Conservation (phyloP, 2,329 filamentous ascomycete species). For the Cladosporium sp. region DNA sequence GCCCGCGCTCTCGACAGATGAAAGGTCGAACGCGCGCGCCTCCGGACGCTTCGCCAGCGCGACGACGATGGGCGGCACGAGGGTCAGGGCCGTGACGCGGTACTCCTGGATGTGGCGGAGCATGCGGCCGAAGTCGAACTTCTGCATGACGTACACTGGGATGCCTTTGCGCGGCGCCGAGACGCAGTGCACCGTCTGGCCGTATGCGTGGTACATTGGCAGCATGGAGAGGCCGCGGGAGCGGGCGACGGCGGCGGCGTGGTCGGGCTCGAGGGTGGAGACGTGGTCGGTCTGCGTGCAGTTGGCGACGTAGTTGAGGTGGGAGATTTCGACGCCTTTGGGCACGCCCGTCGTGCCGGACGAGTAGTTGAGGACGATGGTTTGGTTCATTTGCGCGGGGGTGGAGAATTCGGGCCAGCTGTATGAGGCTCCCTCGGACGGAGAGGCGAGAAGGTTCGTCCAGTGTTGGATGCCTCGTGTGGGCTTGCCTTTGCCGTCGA, state of each 20-base stretch:
- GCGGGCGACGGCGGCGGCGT: slow-evolving; percentile 39
- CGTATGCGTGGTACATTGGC: slow-evolving; percentile 60
- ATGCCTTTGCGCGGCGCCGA: slow-evolving; percentile 52
- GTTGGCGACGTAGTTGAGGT: slow-evolving; percentile 72
- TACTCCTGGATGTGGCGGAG: slow-evolving; percentile 64
- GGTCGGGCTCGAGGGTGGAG: slow-evolving; percentile 44
- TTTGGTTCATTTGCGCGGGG: slow-evolving; percentile 47
- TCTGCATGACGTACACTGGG: slow-evolving; percentile 73
- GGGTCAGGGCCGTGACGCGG: slow-evolving; percentile 61
- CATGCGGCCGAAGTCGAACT: slow-evolving; percentile 72
- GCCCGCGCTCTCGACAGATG: slow-evolving; percentile 55
- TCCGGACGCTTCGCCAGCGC: slow-evolving; percentile 68
- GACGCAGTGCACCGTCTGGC: slow-evolving; percentile 66
- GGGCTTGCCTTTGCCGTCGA: slow-evolving; percentile 34
- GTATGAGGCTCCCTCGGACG: slow-evolving; percentile 53
- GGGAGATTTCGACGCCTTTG: slow-evolving; percentile 80
- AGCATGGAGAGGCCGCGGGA: slow-evolving; percentile 61
- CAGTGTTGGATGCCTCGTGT: slow-evolving; percentile 54
- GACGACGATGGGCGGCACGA: slow-evolving; percentile 74
- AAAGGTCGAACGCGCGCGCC: slow-evolving; percentile 63
- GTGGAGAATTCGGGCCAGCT: slow-evolving; percentile 57
- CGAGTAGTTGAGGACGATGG: slow-evolving; percentile 73
- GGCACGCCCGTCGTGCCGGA: slow-evolving; percentile 76
- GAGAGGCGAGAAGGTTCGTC: slow-evolving; percentile 55
- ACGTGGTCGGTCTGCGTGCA: slow-evolving; percentile 56